Percentiles rank a stretch among this genome's conserved stretches.
Evolutionary conservation across 2,329 filamentous ascomycete genomes (phyloP).

Genomic region (Botrytis deweyae): DNA sequence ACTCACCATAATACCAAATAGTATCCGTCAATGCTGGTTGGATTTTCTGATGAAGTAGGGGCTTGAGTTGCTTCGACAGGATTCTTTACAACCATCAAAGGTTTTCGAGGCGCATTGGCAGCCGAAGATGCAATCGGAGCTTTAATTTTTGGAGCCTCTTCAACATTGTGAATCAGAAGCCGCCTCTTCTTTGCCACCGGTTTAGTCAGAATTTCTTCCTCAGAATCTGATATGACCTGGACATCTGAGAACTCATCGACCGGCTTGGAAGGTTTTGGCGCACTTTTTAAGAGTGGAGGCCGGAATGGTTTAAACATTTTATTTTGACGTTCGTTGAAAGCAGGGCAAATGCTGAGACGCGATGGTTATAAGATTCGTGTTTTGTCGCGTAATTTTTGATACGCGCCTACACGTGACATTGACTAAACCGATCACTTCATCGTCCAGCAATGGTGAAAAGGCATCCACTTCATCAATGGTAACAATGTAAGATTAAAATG

Average conservation of each 20-base stretch:
- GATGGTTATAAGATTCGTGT: conserved; percentile 5
- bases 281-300: conserved; percentile 34
- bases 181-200: conserved; percentile 34
- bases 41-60: conserved; percentile 8
- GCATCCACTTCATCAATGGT: neutral
- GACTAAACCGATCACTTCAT: neutral
- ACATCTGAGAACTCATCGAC: conserved; percentile 26
- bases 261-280: conserved; percentile 25
- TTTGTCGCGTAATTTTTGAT: too few species aligned
- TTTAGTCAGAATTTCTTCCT: conserved; percentile 23
- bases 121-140: conserved; percentile 25
- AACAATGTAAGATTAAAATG: neutral
- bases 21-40: conserved; percentile 33
- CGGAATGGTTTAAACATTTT: conserved; percentile 41
- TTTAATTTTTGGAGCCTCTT: conserved; percentile 30
- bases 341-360: conserved; percentile 7
- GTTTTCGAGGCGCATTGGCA: conserved; percentile 36
- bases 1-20: conserved; percentile 39
- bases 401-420: conserved; percentile 6
- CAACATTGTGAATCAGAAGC: conserved; percentile 32
- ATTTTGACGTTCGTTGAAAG: conserved; percentile 11
- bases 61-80: conserved; percentile 25
- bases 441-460: neutral
- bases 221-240: conserved; percentile 25
- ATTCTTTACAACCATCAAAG: conserved; percentile 36